phyloP scores from a whole-genome alignment of 2,329 filamentous ascomycete species.

The Colletotrichum zoysiae region DNA sequence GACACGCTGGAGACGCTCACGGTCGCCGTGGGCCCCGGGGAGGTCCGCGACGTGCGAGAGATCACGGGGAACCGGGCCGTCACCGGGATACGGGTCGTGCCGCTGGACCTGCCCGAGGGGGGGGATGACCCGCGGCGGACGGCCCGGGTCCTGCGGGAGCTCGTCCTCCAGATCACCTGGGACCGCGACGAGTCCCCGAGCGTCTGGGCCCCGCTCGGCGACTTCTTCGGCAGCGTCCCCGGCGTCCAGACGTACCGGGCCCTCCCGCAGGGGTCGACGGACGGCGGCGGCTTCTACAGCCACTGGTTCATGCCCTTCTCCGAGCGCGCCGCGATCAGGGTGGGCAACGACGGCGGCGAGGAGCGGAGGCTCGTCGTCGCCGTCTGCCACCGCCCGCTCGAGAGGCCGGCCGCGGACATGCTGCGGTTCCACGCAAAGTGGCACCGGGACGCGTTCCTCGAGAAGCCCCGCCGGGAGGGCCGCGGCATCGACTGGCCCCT shows the following conservation, averaged over 20 bases:
- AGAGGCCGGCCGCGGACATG: conserved; percentile 17
- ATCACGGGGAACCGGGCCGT: conserved; percentile 36
- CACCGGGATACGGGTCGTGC: conserved; percentile 31
- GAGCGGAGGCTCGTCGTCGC: conserved; percentile 30
- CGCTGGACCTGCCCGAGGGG: conserved; percentile 17
- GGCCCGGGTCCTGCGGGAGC: conserved; percentile 23
- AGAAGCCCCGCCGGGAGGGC: conserved; percentile 27
- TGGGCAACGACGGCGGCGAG: conserved; percentile 33
- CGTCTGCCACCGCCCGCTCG: conserved; percentile 26
- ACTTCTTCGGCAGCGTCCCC: conserved; percentile 38
- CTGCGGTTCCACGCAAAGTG: conserved; percentile 37
- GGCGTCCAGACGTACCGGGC: conserved; percentile 33
- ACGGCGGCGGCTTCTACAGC: conserved; percentile 37
- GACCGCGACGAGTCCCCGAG: conserved; percentile 29
- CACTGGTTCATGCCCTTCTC: conserved; percentile 40
- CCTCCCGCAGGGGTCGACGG: conserved; percentile 32
- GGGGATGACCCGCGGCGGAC: background rate
- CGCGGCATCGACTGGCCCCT: conserved; percentile 36
- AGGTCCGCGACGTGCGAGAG: conserved; percentile 9
- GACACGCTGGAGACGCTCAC: conserved; percentile 32
- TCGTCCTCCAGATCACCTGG: conserved; percentile 32
- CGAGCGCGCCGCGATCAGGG: conserved; percentile 24
- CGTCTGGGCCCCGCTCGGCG: conserved; percentile 34
- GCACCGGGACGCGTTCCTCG: conserved; percentile 33
- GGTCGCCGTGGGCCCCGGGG: conserved; percentile 21